These are phyloP conservation scores for Basidiobolus meristosporus DNA, from an alignment of 371 early-diverging fungal genomes.

Conservation along the genomic window DNA sequence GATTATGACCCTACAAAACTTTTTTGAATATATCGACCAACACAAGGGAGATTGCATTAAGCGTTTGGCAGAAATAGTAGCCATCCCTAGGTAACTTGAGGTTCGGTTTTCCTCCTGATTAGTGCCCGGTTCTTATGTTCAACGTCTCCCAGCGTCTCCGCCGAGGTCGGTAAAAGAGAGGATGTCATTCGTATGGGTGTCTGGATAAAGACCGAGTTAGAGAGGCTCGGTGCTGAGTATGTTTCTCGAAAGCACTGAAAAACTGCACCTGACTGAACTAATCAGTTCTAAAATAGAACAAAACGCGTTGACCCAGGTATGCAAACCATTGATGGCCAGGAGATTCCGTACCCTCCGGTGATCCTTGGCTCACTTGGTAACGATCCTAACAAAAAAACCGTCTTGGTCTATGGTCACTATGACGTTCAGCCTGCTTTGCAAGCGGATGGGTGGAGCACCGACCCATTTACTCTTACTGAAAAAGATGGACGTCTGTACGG, in stretches of 20 bases:
- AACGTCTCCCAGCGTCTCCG: conserved; percentile 46
- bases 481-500: conserved; percentile 71
- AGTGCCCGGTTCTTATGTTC: not conserved
- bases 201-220: conserved; percentile 57
- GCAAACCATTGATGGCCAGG: conserved; percentile 61
- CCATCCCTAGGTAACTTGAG: conserved; percentile 79
- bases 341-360: conserved; percentile 75
- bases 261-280: not conserved
- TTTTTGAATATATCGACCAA: conserved; percentile 59
- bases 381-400: conserved; percentile 82
- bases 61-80: conserved; percentile 76
- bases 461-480: conserved; percentile 79
- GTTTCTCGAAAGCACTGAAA: not conserved
- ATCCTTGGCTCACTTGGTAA: conserved; percentile 79
- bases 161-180: conserved; percentile 48
- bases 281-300: conserved; percentile 4
- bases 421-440: conserved; percentile 90
- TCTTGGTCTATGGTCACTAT: conserved; percentile 88
- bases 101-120: not conserved
- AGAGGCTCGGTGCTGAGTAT: conserved; percentile 49
- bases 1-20: conserved; percentile 14
- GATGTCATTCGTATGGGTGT: conserved; percentile 86
- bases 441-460: conserved; percentile 90
- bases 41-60: conserved; percentile 65
- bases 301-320: conserved; percentile 56